These are phyloP conservation scores for Lachnellula arida DNA, from an alignment of 2,329 filamentous ascomycete genomes.

Conservation along the genomic window DNA sequence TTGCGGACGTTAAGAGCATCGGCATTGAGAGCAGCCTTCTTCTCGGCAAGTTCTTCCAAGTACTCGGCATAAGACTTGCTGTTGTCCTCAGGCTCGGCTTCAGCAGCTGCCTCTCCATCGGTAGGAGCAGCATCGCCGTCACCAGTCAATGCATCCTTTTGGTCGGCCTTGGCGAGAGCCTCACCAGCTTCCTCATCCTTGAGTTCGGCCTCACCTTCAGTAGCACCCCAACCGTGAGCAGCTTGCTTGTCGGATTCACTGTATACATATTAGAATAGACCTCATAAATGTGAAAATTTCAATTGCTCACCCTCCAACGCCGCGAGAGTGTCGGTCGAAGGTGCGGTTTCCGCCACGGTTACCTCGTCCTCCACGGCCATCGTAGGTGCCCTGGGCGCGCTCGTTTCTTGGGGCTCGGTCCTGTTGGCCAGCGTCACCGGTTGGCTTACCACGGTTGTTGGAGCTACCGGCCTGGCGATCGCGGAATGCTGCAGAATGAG, in stretches of 20 bases:
- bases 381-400: conserved; percentile 51
- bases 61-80: conserved; percentile 87
- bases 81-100: conserved; percentile 62
- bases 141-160: conserved; percentile 61
- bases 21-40: conserved; percentile 67
- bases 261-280: conserved; percentile 15
- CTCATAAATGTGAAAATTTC: not conserved
- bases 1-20: conserved; percentile 71
- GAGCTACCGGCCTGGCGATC: conserved; percentile 77
- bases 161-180: conserved; percentile 79
- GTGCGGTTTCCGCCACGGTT: conserved; percentile 28
- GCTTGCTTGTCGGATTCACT: conserved; percentile 83
- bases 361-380: conserved; percentile 49
- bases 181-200: conserved; percentile 90
- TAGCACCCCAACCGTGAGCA: conserved; percentile 83
- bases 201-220: conserved; percentile 76
- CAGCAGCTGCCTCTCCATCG: conserved; percentile 36
- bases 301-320: conserved; percentile 28
- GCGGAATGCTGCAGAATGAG: conserved; percentile 65
- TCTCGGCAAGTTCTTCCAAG: conserved; percentile 69
- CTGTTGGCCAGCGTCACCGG: conserved; percentile 59
- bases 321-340: conserved; percentile 35
- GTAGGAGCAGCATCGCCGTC: conserved; percentile 41
- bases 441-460: conserved; percentile 77
- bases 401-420: conserved; percentile 39